Evolutionary conservation across 257 asterid genomes (phyloP).

Genomic region (Solanum sejunctum): DNA sequence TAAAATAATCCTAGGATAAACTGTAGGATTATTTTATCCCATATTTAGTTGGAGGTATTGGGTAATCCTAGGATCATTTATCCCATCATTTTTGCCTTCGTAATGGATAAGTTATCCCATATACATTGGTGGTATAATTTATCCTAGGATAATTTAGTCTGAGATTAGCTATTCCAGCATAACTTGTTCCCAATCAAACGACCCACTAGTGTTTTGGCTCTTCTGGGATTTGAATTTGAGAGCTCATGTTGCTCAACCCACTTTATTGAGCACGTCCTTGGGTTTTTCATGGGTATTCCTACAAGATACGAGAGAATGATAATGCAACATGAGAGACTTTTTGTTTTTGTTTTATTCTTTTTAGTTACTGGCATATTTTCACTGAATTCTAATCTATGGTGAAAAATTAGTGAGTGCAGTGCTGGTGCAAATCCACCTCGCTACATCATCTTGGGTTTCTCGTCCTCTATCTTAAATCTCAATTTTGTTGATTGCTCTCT

Average conservation of each 20-base stretch:
- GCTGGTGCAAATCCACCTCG: neutral
- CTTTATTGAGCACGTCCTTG: neutral
- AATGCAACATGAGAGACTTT: neutral
- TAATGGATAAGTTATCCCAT: too few species aligned
- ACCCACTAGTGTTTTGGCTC: neutral
- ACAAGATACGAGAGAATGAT: neutral
- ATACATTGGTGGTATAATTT: too few species aligned
- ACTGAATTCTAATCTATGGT: neutral
- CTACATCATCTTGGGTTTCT: neutral
- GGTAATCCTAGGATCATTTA: too few species aligned
- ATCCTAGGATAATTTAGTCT: too few species aligned
- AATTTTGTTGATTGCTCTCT: neutral
- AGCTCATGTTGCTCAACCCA: neutral
- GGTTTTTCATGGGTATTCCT: neutral
- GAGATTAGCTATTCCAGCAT: too few species aligned
- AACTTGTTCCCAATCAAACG: too few species aligned
- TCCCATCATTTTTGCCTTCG: too few species aligned
- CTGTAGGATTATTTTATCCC: too few species aligned
- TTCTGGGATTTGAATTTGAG: neutral
- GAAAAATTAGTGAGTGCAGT: neutral
- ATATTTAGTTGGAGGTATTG: too few species aligned
- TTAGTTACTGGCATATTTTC: neutral
- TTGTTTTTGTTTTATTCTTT: neutral
- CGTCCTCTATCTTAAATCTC: neutral
- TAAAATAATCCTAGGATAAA: too few species aligned